phyloP scores from a whole-genome alignment of 169 alveolate genomes.

The Plasmodium berghei region DNA sequence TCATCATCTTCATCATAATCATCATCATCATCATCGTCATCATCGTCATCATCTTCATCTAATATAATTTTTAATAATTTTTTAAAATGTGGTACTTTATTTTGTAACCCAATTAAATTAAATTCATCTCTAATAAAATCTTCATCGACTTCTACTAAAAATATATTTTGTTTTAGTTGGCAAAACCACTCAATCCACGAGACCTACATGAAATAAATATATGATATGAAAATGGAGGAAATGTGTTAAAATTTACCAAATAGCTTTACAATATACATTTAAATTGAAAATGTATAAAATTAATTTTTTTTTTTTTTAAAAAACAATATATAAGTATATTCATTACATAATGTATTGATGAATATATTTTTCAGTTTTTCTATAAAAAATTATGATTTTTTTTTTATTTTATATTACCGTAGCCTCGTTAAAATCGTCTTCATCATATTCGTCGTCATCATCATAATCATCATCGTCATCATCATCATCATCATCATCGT shows the following conservation, averaged over 20 bases:
- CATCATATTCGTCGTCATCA: constrained; percentile 72
- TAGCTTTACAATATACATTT: not conserved
- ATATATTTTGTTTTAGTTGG: constrained; percentile 94
- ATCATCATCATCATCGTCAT: constrained; percentile 87
- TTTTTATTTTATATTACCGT: constrained; percentile 25
- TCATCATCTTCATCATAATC: constrained; percentile 80
- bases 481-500: constrained; percentile 40
- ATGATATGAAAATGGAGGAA: not conserved
- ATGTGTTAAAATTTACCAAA: not conserved
- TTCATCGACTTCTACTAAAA: constrained; percentile 94
- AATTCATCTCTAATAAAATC: constrained; percentile 95
- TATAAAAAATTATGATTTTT: not conserved
- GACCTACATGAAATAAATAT: constrained; percentile 72
- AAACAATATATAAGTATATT: not conserved
- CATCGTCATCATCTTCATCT: constrained; percentile 89
- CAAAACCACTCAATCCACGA: constrained; percentile 98
- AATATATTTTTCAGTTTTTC: not conserved
- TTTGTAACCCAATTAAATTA: constrained; percentile 91
- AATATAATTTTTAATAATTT: constrained; percentile 91
- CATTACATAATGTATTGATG: not conserved
- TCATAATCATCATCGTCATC: constrained; percentile 68
- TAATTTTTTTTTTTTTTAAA: too few relatives aligned
- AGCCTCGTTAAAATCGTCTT: constrained; percentile 72
- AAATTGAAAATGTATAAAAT: too few relatives aligned
- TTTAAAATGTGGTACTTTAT: constrained; percentile 89